phyloP scores from a whole-genome alignment of 2,329 filamentous ascomycete species.

The Celoporthe dispersa region DNA sequence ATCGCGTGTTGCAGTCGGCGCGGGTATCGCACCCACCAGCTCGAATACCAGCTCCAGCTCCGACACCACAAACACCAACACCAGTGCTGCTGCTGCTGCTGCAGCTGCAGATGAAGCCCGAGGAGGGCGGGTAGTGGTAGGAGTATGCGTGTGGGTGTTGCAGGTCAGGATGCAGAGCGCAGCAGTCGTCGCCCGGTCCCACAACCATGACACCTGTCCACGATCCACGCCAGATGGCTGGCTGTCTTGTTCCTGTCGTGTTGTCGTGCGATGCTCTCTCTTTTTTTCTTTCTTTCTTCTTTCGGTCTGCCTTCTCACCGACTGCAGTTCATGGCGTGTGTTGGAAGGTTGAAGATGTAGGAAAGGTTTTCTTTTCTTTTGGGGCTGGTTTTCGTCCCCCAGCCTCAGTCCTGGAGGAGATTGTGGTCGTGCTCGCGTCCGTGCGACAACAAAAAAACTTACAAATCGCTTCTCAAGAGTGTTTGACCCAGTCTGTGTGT shows the following conservation, averaged over 20 bases:
- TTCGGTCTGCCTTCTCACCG: neutral
- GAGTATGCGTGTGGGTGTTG: neutral
- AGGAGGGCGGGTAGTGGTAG: neutral
- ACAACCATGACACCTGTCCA: conserved; percentile 8
- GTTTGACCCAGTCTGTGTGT: neutral
- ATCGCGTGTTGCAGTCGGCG: neutral
- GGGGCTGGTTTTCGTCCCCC: neutral
- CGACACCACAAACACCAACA: neutral
- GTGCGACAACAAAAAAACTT: neutral
- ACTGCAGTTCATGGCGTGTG: neutral
- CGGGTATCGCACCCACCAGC: neutral
- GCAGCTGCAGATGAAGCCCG: neutral
- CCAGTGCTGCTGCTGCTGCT: neutral
- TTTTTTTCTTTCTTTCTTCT: neutral
- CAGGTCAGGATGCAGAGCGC: neutral
- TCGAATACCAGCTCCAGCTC: too few species aligned
- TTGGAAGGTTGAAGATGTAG: neutral
- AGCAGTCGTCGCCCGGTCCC: conserved; percentile 7
- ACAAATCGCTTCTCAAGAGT: neutral
- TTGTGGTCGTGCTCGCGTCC: neutral
- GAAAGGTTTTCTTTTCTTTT: neutral
- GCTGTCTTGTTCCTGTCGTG: neutral
- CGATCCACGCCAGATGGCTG: neutral
- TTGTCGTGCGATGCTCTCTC: neutral
- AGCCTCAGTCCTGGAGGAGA: neutral